Conservation (phyloP, 306 rosid genomes). For the Lupinus albus region DNA sequence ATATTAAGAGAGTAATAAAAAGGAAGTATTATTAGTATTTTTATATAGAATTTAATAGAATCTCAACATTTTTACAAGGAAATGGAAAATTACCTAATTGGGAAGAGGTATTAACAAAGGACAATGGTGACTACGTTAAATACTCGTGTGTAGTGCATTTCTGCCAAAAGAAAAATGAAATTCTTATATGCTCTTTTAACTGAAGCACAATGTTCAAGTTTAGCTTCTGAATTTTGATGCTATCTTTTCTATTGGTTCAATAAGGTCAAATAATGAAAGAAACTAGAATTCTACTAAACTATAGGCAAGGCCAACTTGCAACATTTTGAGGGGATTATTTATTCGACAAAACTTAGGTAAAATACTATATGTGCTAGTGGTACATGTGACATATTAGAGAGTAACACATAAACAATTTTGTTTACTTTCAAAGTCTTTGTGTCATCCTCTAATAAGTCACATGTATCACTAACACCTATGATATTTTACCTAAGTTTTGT, state of each 20-base stretch:
- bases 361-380: too few relatives aligned
- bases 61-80: not conserved
- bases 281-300: not conserved
- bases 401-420: too few relatives aligned
- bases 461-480: too few relatives aligned
- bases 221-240: not conserved
- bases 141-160: not conserved
- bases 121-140: not conserved
- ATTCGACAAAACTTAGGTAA: too few relatives aligned
- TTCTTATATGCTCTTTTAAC: slow-evolving; percentile 28
- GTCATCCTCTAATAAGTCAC: too few relatives aligned
- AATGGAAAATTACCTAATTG: slow-evolving; percentile 14
- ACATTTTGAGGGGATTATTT: not conserved
- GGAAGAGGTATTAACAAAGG: not conserved
- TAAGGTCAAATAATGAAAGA: slow-evolving; percentile 20
- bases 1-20: too few relatives aligned
- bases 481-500: too few relatives aligned
- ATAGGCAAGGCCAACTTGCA: not conserved
- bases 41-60: too few relatives aligned
- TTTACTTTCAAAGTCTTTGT: too few relatives aligned
- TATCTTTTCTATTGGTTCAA: slow-evolving; percentile 9
- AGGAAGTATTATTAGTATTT: too few relatives aligned
- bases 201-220: slow-evolving; percentile 13
- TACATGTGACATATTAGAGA: too few relatives aligned
- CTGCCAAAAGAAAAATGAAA: not conserved